phyloP scores from a whole-genome alignment of 108 stramenopile genomes.

The Cyclostephanos invisitatus region DNA sequence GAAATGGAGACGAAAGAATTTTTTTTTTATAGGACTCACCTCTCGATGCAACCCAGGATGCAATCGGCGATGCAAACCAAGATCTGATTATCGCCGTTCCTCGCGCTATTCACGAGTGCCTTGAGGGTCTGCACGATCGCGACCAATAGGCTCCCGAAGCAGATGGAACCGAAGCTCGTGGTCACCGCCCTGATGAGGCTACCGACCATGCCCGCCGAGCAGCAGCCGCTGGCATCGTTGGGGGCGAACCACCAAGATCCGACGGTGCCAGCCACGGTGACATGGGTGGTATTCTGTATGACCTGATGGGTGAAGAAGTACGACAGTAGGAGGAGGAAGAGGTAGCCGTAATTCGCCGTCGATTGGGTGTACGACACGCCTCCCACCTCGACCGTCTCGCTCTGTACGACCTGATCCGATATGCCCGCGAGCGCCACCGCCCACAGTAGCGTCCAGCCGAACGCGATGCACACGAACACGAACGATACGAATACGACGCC shows the following conservation, averaged over 20 bases:
- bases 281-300: constrained; percentile 80
- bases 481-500: constrained; percentile 68
- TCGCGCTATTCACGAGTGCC: constrained; percentile 55
- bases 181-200: constrained; percentile 62
- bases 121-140: constrained; percentile 77
- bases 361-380: constrained; percentile 3
- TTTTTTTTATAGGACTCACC: too few relatives aligned
- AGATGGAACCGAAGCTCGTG: constrained; percentile 79
- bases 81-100: constrained; percentile 53
- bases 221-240: constrained; percentile 57
- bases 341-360: constrained; percentile 59
- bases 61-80: constrained; percentile 69
- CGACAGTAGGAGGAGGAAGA: constrained; percentile 76
- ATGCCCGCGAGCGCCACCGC: constrained; percentile 56
- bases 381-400: not conserved
- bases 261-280: constrained; percentile 82
- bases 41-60: constrained; percentile 62
- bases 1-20: too few relatives aligned
- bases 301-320: constrained; percentile 86
- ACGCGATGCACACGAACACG: constrained; percentile 63
- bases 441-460: constrained; percentile 74
- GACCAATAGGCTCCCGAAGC: constrained; percentile 67
- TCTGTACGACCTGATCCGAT: constrained; percentile 47
- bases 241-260: constrained; percentile 92
- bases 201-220: constrained; percentile 61